These are phyloP conservation scores for Fusarium coffeatum DNA, from an alignment of 2,329 filamentous ascomycete genomes.

Conservation along the genomic window DNA sequence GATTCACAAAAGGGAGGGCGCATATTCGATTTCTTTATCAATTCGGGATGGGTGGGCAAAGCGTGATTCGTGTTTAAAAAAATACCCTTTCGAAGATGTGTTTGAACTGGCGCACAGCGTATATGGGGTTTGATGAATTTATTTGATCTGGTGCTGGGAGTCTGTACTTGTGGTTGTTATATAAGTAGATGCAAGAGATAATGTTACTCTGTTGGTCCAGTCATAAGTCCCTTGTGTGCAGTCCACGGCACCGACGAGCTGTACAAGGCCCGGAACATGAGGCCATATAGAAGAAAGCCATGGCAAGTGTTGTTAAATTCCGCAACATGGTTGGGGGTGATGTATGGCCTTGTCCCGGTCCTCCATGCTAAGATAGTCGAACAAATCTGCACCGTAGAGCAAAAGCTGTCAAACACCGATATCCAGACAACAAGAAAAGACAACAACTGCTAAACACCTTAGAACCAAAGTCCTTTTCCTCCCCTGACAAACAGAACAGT, in stretches of 20 bases:
- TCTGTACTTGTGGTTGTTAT: slow-evolving; percentile 3
- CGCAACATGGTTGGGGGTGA: too few relatives aligned
- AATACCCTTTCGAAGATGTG: slow-evolving; percentile 43
- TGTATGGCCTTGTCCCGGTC: not conserved
- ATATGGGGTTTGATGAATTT: slow-evolving; percentile 10
- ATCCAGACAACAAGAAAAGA: too few relatives aligned
- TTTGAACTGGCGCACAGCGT: slow-evolving; percentile 32
- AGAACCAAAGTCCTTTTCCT: not conserved
- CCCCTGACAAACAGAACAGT: not conserved
- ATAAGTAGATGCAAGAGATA: slow-evolving; percentile 23
- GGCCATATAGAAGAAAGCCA: too few relatives aligned
- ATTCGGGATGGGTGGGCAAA: slow-evolving; percentile 91
- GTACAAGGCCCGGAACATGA: too few relatives aligned
- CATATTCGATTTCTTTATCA: slow-evolving; percentile 95
- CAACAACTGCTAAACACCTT: not conserved
- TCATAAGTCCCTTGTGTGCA: not conserved
- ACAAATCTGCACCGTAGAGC: not conserved
- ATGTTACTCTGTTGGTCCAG: not conserved
- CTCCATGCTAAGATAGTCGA: too few relatives aligned
- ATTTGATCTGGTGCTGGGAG: slow-evolving; percentile 3
- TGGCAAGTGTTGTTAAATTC: too few relatives aligned
- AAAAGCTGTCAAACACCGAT: not conserved
- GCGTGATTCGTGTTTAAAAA: slow-evolving; percentile 60
- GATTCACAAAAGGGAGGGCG: slow-evolving; percentile 86
- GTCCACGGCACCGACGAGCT: too few relatives aligned